Conservation (phyloP, 257 asterid genomes). For the Paraleonurus japonicus region DNA sequence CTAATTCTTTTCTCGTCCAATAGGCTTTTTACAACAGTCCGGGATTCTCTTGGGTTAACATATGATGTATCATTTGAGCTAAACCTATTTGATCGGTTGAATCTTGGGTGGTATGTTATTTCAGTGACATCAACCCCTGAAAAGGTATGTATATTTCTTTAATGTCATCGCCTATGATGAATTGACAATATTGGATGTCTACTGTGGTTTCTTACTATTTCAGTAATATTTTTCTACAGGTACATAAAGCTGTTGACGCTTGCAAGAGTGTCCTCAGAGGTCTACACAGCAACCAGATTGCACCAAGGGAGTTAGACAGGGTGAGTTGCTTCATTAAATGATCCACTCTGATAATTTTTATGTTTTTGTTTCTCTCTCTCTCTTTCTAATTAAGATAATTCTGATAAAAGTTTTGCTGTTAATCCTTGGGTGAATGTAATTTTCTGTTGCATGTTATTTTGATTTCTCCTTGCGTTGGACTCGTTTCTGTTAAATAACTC, state of each 20-base stretch:
- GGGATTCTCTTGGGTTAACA: conserved; percentile 98
- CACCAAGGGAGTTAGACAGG: conserved; percentile 95
- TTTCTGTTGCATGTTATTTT: conserved; percentile 3
- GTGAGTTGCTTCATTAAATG: conserved; percentile 50
- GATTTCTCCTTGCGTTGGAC: neutral
- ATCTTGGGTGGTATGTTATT: conserved; percentile 98
- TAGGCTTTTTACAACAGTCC: conserved; percentile 96
- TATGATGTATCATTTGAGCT: conserved; percentile 97
- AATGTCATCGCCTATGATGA: neutral
- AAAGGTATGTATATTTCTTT: conserved; percentile 54
- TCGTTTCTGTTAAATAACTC: conserved; percentile 15
- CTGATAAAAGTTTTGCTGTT: too few relatives aligned
- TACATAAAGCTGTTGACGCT: conserved; percentile 99
- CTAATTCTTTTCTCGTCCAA: conserved; percentile 7
- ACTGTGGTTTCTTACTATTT: conserved; percentile 23
- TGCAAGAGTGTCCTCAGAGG: conserved; percentile 98
- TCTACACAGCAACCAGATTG: conserved; percentile 66
- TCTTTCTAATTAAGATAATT: neutral
- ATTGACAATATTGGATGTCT: neutral
- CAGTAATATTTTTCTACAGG: conserved; percentile 45
- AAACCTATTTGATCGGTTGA: conserved; percentile 92
- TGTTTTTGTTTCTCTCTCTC: neutral
- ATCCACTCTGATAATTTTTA: neutral
- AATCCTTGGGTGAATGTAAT: neutral
- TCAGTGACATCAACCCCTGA: conserved; percentile 98